phyloP scores from a whole-genome alignment of 2,329 filamentous ascomycete genomes.

The Hymenoscyphus occultus region DNA sequence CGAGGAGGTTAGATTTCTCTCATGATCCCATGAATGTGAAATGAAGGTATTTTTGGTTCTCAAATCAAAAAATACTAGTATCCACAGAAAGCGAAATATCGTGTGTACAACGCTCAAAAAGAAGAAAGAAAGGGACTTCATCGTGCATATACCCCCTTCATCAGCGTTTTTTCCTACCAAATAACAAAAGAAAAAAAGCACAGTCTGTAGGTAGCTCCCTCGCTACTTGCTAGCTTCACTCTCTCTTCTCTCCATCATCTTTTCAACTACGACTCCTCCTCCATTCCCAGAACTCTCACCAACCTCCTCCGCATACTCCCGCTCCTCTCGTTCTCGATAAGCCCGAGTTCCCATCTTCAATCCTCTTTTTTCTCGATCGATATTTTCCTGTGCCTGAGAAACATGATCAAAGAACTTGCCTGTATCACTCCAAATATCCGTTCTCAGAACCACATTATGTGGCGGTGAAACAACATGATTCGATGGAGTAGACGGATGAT shows the following conservation, averaged over 20 bases:
- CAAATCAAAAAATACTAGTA: no score
- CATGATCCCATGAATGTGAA: no score
- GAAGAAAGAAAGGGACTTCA: no score
- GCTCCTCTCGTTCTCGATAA: conserved; percentile 25
- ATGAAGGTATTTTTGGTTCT: no score
- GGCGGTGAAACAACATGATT: neutral
- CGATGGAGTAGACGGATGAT: neutral
- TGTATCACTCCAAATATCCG: conserved; percentile 14
- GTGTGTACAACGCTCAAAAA: no score
- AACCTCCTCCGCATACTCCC: conserved; percentile 17
- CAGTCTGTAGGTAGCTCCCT: neutral
- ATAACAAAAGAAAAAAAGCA: neutral
- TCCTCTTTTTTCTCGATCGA: conserved; percentile 5
- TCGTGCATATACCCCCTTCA: no score
- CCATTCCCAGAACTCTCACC: neutral
- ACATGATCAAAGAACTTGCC: neutral
- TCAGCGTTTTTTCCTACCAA: neutral
- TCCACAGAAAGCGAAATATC: no score
- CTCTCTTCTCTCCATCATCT: conserved; percentile 17
- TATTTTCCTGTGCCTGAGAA: neutral
- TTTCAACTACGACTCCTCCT: conserved; percentile 15
- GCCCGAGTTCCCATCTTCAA: conserved; percentile 25
- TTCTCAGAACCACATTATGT: neutral
- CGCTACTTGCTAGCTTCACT: conserved; percentile 6
- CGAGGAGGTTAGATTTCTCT: no score